Evolutionary conservation across 2,329 filamentous ascomycete genomes (phyloP), one percentile per base, ranked within the genome.

Genomic region (Stagonosporopsis cucurbitacearum): DNA sequence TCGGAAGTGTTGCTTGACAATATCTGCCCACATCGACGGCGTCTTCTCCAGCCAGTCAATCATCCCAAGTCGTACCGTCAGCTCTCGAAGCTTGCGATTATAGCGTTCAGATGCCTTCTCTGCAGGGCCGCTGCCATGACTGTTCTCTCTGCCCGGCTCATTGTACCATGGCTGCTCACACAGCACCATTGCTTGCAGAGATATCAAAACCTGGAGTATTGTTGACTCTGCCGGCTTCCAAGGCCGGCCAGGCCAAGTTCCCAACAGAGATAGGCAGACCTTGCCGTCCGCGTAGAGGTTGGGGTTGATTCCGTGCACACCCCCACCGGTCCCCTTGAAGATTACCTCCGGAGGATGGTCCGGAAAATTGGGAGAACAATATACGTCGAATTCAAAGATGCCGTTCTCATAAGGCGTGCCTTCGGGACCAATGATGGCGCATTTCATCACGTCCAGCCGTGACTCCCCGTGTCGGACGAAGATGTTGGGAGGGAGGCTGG

Each of bases 101-200:
- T 75, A 77, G 1, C 5, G 35, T 5, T 60, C 57, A 7, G 67
- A 67, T 20, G n/a, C 53, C 17, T 6, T 28, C 35, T 44, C n/a
- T 17, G 40, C 30, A 54, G 11, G 3, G 11, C 37, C 23, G 12
- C 11, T 12, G 2, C 33, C 23, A 23, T 59, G 58, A 7, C 25
- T 40, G 22, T 20, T 74, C 12, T 71, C 67, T 12, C 59, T 47
- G 2, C 77, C 79, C 0, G 84, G 84, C 66, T 86, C 82, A 64
- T 86, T 86, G 74, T 78, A 81, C 66, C 75, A 82, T 1, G 84
- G 84, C 44, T 82, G 62, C 15, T 80, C 79, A 59, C 79, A 82
- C 43, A 86, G 77, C 19, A 86, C 80, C 83, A 86, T 84, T 26
- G 78, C 77, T 62, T 86, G 84, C 47, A 86, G 82, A 25, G 80